phyloP scores from a whole-genome alignment of 805 yeast species.

The Lipomyces oligophaga region DNA sequence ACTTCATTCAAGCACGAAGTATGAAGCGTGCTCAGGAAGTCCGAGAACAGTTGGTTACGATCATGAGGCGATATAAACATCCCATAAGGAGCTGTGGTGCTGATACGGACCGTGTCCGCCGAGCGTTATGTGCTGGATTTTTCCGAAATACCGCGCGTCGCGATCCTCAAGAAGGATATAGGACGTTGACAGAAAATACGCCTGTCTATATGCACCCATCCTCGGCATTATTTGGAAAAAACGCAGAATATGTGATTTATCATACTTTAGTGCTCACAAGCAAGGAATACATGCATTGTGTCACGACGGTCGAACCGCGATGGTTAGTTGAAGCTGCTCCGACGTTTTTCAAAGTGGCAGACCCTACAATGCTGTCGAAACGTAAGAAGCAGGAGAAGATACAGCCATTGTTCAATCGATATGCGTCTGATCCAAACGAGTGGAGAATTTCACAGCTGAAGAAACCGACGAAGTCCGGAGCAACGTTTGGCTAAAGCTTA shows the following conservation, averaged over 20 bases:
- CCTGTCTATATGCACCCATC: constrained; percentile 80
- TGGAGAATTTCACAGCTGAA: constrained; percentile 67
- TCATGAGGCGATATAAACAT: constrained; percentile 38
- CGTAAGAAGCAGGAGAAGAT: constrained; percentile 60
- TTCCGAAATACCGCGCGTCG: constrained; percentile 64
- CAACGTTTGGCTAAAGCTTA: constrained; percentile 29
- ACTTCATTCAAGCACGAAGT: constrained; percentile 72
- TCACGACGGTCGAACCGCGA: constrained; percentile 61
- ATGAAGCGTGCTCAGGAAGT: constrained; percentile 66
- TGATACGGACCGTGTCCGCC: constrained; percentile 43
- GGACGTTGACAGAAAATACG: constrained; percentile 39
- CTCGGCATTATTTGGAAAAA: constrained; percentile 70
- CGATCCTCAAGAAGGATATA: constrained; percentile 56
- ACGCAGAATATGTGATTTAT: constrained; percentile 68
- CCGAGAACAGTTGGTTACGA: constrained; percentile 61
- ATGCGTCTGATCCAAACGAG: constrained; percentile 56
- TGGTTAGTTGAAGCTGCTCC: constrained; percentile 78
- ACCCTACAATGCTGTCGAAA: constrained; percentile 47
- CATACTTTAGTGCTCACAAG: constrained; percentile 81
- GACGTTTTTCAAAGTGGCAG: constrained; percentile 64
- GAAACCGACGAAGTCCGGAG: constrained; percentile 21
- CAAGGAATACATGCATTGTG: constrained; percentile 81
- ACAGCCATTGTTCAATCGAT: constrained; percentile 65
- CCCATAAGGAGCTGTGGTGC: constrained; percentile 37
- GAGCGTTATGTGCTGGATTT: constrained; percentile 61